These are phyloP conservation scores for Senecio squalidus DNA, from an alignment of 140 eudicot genomes.

Conservation along the genomic window DNA sequence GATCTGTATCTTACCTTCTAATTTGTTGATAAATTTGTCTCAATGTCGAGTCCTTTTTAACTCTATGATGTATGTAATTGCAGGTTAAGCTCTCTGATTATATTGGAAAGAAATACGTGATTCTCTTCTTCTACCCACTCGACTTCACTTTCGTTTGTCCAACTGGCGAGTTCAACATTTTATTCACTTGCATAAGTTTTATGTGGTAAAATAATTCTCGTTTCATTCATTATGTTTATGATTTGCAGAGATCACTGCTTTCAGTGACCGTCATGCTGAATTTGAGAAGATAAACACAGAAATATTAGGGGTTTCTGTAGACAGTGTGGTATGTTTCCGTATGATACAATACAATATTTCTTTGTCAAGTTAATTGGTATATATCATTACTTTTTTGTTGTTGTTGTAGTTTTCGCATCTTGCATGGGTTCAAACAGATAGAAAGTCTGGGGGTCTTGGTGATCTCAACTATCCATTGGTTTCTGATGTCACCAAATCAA, in stretches of 20 bases:
- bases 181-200: neutral
- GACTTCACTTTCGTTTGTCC: conserved; percentile 97
- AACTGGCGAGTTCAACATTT: conserved; percentile 46
- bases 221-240: neutral
- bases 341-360: neutral
- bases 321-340: conserved; percentile 16
- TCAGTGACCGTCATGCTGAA: conserved; percentile 76
- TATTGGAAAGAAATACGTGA: conserved; percentile 81
- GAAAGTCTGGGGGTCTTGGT: conserved; percentile 90
- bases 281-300: neutral
- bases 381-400: neutral
- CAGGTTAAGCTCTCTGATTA: conserved; percentile 94
- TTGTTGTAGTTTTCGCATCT: conserved; percentile 73
- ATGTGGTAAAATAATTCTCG: neutral
- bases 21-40: neutral
- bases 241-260: conserved; percentile 83
- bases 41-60: neutral
- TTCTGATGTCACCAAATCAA: conserved; percentile 87
- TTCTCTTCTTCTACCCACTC: conserved; percentile 92
- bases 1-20: neutral
- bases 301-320: neutral
- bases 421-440: conserved; percentile 95
- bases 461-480: conserved; percentile 71
- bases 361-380: neutral
- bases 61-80: neutral